A percentile compares a stretch with the other conserved stretches of the same genome.
These are phyloP conservation scores for Yarrowia sp. DNA, from an alignment of 805 yeast genomes.

Conservation along the genomic window DNA sequence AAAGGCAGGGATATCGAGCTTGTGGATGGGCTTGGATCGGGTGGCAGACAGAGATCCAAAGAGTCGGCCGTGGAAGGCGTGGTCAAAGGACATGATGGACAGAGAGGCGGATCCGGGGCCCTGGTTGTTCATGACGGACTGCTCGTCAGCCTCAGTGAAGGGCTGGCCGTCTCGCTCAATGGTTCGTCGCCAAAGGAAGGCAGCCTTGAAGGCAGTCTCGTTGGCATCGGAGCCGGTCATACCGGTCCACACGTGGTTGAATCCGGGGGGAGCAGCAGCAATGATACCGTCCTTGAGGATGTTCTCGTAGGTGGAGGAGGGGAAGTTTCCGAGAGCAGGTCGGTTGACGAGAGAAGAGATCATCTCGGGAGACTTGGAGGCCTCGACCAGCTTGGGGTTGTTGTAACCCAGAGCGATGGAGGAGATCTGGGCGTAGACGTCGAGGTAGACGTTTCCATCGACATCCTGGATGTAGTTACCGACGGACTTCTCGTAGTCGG, in stretches of 20 bases:
- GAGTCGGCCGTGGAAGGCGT: conserved; percentile 92
- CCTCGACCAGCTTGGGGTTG: conserved; percentile 68
- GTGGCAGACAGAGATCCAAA: conserved; percentile 91
- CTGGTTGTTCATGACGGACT: conserved; percentile 70
- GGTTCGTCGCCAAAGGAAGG: conserved; percentile 73
- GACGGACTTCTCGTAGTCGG: conserved; percentile 66
- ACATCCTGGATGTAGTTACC: conserved; percentile 81
- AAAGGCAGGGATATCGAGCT: conserved; percentile 82
- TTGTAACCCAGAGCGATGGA: conserved; percentile 84
- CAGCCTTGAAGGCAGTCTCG: conserved; percentile 86
- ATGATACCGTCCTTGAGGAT: conserved; percentile 55
- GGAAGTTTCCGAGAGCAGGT: conserved; percentile 82
- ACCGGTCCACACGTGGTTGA: conserved; percentile 71
- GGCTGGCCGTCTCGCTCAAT: conserved; percentile 58
- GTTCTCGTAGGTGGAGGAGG: conserved; percentile 56
- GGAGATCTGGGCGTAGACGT: conserved; percentile 79
- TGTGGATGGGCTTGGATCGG: conserved; percentile 92
- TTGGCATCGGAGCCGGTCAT: conserved; percentile 85
- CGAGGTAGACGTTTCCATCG: conserved; percentile 73
- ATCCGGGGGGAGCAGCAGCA: conserved; percentile 75
- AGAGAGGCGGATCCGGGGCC: conserved; percentile 88
- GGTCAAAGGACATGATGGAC: conserved; percentile 79
- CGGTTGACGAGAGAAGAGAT: conserved; percentile 71
- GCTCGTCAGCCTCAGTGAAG: conserved; percentile 63
- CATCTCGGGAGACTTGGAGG: conserved; percentile 68